A percentile compares a stretch with the other conserved stretches of the same genome.
Conservation (phyloP, 2,329 filamentous ascomycete genomes). For the Pseudogymnoascus sp. region DNA sequence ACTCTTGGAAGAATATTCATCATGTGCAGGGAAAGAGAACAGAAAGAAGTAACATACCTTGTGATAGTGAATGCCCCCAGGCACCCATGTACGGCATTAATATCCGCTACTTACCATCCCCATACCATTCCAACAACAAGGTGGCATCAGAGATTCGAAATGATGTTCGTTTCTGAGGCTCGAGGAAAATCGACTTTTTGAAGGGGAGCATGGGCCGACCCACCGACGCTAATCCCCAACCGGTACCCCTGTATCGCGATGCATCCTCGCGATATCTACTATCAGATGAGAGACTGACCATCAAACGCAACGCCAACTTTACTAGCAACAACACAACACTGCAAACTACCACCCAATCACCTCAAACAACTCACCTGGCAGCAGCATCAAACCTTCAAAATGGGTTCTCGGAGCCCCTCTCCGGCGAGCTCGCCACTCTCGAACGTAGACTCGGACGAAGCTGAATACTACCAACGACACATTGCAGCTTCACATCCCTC, state of each 20-base stretch:
- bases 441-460: constrained; percentile 50
- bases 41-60: neutral
- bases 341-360: neutral
- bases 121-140: neutral
- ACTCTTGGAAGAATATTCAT: constrained; percentile 23
- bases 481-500: constrained; percentile 32
- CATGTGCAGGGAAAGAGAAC: constrained; percentile 12
- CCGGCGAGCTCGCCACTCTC: constrained; percentile 53
- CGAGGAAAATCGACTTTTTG: constrained; percentile 6
- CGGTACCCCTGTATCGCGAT: constrained; percentile 2
- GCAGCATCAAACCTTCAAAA: constrained; percentile 20
- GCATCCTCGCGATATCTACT: constrained; percentile 3
- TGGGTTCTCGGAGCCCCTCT: constrained; percentile 38
- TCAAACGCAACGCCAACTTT: neutral
- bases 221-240: constrained; percentile 1
- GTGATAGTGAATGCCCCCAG: neutral
- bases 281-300: constrained; percentile 6
- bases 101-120: neutral
- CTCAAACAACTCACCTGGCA: neutral
- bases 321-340: neutral
- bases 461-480: constrained; percentile 44
- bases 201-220: constrained; percentile 1
- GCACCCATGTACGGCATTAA: neutral
- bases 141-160: neutral
- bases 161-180: constrained; percentile 2